Conservation (phyloP, 2,329 filamentous ascomycete species). For the Daldinia sp. region DNA sequence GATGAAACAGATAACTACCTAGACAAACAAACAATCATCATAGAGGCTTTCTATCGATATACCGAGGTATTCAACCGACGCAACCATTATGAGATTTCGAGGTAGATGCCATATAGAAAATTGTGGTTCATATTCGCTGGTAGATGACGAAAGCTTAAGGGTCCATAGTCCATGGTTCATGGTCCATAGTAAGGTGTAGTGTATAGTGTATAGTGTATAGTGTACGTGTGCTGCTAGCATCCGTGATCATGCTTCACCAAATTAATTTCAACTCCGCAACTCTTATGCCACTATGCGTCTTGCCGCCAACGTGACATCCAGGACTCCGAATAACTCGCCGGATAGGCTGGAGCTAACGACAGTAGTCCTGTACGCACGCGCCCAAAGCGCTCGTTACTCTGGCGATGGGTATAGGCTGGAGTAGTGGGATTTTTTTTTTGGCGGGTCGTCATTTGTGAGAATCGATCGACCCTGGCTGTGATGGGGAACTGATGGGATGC, state of each 20-base stretch:
- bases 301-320: constrained; percentile 35
- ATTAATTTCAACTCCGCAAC: constrained; percentile 26
- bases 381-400: constrained; percentile 33
- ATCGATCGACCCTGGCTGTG: constrained; percentile 7
- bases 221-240: constrained; percentile 7
- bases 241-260: constrained; percentile 22
- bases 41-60: constrained; percentile 19
- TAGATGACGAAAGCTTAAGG: constrained; percentile 8
- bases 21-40: constrained; percentile 31
- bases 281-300: constrained; percentile 30
- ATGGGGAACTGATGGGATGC: constrained; percentile 14
- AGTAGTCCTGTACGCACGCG: constrained; percentile 38
- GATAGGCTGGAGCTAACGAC: constrained; percentile 32
- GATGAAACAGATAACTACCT: constrained; percentile 39
- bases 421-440: constrained; percentile 26
- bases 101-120: not conserved
- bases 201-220: not conserved
- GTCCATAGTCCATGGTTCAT: not conserved
- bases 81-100: constrained; percentile 17
- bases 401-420: constrained; percentile 34
- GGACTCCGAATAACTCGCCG: constrained; percentile 23
- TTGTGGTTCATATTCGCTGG: constrained; percentile 2
- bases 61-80: constrained; percentile 3
- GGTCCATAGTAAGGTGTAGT: too few species aligned
- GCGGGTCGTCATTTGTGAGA: constrained; percentile 27